These are phyloP conservation scores for Luvunga scandens DNA, from an alignment of 345 rosid genomes.

Conservation along the genomic window DNA sequence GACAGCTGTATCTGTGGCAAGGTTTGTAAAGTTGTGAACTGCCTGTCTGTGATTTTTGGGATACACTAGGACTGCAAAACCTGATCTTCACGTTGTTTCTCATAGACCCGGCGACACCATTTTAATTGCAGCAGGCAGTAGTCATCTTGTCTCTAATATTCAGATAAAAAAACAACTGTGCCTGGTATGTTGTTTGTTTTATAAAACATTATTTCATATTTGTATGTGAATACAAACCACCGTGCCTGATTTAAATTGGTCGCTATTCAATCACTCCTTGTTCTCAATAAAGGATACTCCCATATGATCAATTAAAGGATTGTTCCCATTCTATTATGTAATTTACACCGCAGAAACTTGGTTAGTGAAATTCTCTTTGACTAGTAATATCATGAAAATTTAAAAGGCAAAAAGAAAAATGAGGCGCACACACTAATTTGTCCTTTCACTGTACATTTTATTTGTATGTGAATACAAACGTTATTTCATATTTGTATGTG, in stretches of 20 bases:
- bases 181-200: constrained; percentile 63
- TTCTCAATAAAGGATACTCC: not conserved
- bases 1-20: constrained; percentile 84
- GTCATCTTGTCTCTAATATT: constrained; percentile 71
- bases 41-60: constrained; percentile 1
- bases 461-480: no score
- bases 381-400: not conserved
- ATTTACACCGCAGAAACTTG: not conserved
- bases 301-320: not conserved
- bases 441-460: no score
- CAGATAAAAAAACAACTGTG: constrained; percentile 86
- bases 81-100: constrained; percentile 27
- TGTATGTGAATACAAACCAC: not conserved
- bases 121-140: constrained; percentile 82
- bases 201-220: not conserved
- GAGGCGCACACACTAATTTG: no score
- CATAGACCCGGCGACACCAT: constrained; percentile 93
- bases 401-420: no score
- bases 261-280: not conserved
- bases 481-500: not conserved
- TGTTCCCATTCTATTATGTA: not conserved
- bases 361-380: not conserved
- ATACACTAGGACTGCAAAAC: not conserved
- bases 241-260: not conserved
- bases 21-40: constrained; percentile 44